Evolutionary conservation across 805 yeast genomes (phyloP), one percentile per base, ranked within the genome.

Genomic region (baker's yeast (Saccharomyces cerevisiae)): DNA sequence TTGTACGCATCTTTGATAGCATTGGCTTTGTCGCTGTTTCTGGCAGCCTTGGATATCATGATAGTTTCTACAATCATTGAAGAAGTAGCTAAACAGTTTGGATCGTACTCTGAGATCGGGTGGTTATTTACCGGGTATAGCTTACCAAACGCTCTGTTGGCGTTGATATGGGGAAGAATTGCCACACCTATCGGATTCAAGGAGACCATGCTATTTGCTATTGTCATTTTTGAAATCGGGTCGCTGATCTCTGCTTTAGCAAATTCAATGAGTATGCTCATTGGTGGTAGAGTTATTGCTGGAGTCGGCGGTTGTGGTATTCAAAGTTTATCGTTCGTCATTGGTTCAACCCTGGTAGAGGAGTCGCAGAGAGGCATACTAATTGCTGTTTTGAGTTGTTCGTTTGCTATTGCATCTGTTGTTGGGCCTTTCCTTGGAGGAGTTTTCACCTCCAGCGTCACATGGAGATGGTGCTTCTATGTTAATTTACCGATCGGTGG

Each of bases 391-490:
- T 43, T 70, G 49, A 64, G 67, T 24, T 48, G 57, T 13, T 59
- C 70, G 2, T 81, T 76, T 60, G 77, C 79, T 0, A 68, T 78
- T 2, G 78, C 84, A 0, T 74, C 79, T 6, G 82, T 80, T 6
- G 58, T 75, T 24, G 89, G 89, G 1, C 89, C 90, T 0, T 70
- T 83, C 46, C 63, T 84, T 24, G 89, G 89, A 14, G 89, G 89
- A 29, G 83, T 81, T 0, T 78, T 85, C 54, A 76, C 87, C 1
- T 69, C 79, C 2, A 70, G 77, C 51, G 80, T 76, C 4, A 70
- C 80, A 14, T 85, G 90, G 90, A 73, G 90, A 61, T 84, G 90
- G 89, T 81, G 88, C 61, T 86, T 84, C 64, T 86, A 81, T 69
- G 74, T 86, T 57, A 85, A 85, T 66, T 66, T 86, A 43, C 88